Evolutionary conservation across 768 basidiomycete species (phyloP), one percentile per base, ranked within the genome.

Genomic region (Thelephora aurantiotincta): DNA sequence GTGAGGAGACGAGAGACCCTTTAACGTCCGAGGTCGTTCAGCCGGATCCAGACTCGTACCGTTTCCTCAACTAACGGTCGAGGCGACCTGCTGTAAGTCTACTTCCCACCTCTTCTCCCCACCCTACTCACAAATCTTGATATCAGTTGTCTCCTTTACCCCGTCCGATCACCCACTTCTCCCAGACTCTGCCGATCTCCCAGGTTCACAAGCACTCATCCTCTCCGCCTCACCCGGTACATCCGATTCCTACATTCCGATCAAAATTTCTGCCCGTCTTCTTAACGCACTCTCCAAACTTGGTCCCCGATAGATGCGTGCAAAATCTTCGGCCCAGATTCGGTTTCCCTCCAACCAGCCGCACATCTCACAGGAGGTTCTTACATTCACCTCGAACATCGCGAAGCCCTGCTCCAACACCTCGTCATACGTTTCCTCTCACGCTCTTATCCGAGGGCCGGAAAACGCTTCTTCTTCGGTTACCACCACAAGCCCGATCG

Each of bases 271-370:
- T n/a, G n/a, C n/a, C n/a, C n/a, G n/a, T n/a, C n/a, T n/a, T n/a
- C n/a, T n/a, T n/a, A n/a, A n/a, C n/a, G n/a, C n/a, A n/a, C n/a
- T n/a, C n/a, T 47, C 42, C 37, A n/a, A 11, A 7, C 26, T 20
- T n/a, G 13, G 11, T 22, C 35, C 16, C 88, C 87, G 2, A 94
- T 99, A 57, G 96, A 99, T 59, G 88, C 94, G 12, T 87, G 93
- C 64, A 94, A 97, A 59, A 67, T 98, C 34, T 84, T 78, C 56
- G 88, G 89, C 2, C 73, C 82, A 49, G 89, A 96, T 50, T 82
- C 90, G 33, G 90, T 96, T 43, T 99, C 98, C 61, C 75, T 99
- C 33, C 96, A 99, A 61, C 96, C 98, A 66, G 94, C 96, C 2
- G 83, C 92, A 2, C 91, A 99, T 60, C 70, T 99, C 33, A 98